Percentiles rank a stretch among this genome's conserved stretches.
Conservation (phyloP, 805 yeast species). For the Suhomyces canberraensis region DNA sequence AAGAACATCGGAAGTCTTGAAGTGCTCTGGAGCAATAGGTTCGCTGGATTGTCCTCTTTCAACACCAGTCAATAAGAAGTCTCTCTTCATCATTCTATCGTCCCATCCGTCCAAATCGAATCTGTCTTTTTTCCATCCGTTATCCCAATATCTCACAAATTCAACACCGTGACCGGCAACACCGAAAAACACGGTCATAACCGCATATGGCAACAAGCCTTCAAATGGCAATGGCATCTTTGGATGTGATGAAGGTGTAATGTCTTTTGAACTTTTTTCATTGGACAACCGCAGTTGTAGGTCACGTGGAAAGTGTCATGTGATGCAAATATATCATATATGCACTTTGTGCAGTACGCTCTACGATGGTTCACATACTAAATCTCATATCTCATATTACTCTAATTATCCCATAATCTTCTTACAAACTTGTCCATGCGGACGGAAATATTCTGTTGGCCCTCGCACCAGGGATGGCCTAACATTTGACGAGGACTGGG, state of each 20-base stretch:
- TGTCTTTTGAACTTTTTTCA: slow-evolving; percentile 4
- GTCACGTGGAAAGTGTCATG: slow-evolving; percentile 5
- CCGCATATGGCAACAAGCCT: slow-evolving; percentile 45
- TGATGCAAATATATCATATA: no score
- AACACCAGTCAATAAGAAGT: slow-evolving; percentile 71
- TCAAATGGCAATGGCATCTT: slow-evolving; percentile 47
- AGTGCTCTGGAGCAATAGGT: slow-evolving; percentile 70
- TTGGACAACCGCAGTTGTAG: slow-evolving; percentile 1
- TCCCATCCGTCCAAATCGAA: slow-evolving; percentile 43
- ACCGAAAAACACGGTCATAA: slow-evolving; percentile 45
- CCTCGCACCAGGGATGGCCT: slow-evolving; percentile 87
- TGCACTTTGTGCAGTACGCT: no score
- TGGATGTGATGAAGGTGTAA: slow-evolving; percentile 5
- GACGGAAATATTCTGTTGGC: slow-evolving; percentile 69
- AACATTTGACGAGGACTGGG: slow-evolving; percentile 95
- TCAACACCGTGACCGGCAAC: slow-evolving; percentile 46
- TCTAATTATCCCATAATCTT: slow-evolving; percentile 57
- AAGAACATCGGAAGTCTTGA: slow-evolving; percentile 56
- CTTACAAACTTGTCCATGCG: slow-evolving; percentile 83
- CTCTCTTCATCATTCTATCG: slow-evolving; percentile 60
- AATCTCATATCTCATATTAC: background rate
- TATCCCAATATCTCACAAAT: slow-evolving; percentile 46
- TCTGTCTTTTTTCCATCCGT: slow-evolving; percentile 48
- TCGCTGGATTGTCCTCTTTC: slow-evolving; percentile 64
- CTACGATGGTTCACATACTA: no score